Conservation (phyloP, 176 grass and related monocot genomes). For the sorghum (Sorghum bicolor) region DNA sequence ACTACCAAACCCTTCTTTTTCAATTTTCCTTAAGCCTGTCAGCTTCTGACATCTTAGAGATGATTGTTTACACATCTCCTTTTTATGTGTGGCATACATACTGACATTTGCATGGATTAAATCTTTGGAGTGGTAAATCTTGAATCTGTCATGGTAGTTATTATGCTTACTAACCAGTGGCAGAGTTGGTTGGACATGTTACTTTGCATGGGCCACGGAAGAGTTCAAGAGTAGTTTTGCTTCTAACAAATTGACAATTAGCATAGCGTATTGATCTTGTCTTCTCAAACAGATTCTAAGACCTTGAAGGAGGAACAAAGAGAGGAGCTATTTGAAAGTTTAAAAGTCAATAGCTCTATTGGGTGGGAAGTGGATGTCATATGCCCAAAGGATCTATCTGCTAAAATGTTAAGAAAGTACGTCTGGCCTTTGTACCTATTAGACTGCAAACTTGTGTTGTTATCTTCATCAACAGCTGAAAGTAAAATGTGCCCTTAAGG, state of each 20-base stretch:
- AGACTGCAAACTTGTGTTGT: background rate
- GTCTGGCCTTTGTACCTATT: constrained; percentile 1
- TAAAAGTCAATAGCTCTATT: constrained; percentile 63
- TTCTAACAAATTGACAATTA: background rate
- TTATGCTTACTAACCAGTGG: background rate
- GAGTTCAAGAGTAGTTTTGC: background rate
- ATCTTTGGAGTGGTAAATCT: background rate
- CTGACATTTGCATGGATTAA: background rate
- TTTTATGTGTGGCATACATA: background rate
- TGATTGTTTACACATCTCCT: background rate
- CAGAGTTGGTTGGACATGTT: background rate
- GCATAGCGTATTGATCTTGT: background rate
- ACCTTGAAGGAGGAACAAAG: constrained; percentile 95
- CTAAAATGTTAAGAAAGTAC: constrained; percentile 89
- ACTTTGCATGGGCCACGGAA: background rate
- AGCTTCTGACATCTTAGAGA: background rate
- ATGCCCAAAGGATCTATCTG: constrained; percentile 86
- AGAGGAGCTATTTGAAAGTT: constrained; percentile 80
- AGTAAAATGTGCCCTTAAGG: too few species aligned
- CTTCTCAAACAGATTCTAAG: constrained; percentile 67
- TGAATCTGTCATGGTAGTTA: background rate
- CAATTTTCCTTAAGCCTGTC: background rate
- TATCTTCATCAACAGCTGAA: background rate
- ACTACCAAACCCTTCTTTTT: background rate
- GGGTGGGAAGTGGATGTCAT: constrained; percentile 95